Evolutionary conservation across 495 filamentous ascomycete species (phyloP), one percentile per base, ranked within the genome.

Genomic region (Umbilicaria muhlenbergii): DNA sequence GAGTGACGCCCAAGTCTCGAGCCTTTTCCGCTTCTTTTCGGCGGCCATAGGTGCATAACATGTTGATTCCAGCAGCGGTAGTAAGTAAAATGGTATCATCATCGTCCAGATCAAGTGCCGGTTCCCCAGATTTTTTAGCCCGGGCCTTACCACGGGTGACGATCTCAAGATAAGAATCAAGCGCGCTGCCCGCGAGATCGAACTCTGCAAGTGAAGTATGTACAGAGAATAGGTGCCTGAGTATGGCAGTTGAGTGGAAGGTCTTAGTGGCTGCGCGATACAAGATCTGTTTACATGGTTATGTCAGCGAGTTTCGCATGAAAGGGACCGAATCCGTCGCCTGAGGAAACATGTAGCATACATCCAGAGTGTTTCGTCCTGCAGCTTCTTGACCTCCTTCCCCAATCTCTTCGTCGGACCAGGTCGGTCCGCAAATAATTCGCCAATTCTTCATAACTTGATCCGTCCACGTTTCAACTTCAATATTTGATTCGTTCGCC

Each of bases 191-290:
- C 3, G 89, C 91, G 34, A 95, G 67, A 43, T 86, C 75, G 50
- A 94, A 94, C 43, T 98, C 87, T 12, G 85, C 86, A 34, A 94
- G 64, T 2, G 83, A 69, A 3, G 81, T 67, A 60, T 96, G 91
- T 5, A 94, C 80, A 12, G 78, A 83, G 50, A 96, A 96, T 1
- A 98, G 69, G 55, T 92, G 79, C 42, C 89, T 70, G 24, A 98
- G 63, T 41, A 96, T 78, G 17, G 80, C 61, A 5, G 87, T 89
- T 2, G 92, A 96, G 55, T 96, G 91, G 51, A 86, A 98, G 0
- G 86, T 92, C 60, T 88, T 92, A 2, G 81, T 82, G 10, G 91
- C 82, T 21, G 87, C 86, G 15, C 81, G 76, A 52, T 94, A 94
- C 10, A 95, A 65, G 21, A 85, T 81, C 61, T 92, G 50, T 38